These are phyloP conservation scores for Coffea canephora DNA, from an alignment of 257 asterid genomes.

Conservation along the genomic window DNA sequence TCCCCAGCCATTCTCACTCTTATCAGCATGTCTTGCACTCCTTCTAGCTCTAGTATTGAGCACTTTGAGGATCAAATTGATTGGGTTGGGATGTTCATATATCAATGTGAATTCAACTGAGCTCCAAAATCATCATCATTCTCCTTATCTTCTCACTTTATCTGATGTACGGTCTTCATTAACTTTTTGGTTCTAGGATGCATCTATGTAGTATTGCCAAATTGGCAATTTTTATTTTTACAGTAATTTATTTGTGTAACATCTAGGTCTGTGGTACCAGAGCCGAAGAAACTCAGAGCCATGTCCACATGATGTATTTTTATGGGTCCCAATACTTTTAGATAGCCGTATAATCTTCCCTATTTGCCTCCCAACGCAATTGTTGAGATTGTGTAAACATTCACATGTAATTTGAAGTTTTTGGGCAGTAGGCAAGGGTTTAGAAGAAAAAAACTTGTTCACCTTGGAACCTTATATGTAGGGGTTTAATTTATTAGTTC, in stretches of 20 bases:
- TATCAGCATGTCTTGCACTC: too few relatives aligned
- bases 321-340: conserved; percentile 92
- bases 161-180: too few relatives aligned
- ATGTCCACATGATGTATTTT: conserved; percentile 85
- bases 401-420: conserved; percentile 13
- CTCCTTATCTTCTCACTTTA: too few relatives aligned
- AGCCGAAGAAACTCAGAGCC: conserved; percentile 82
- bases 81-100: too few relatives aligned
- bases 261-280: conserved; percentile 83
- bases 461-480: neutral
- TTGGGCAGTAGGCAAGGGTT: neutral
- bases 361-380: conserved; percentile 87
- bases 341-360: conserved; percentile 98
- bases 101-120: too few relatives aligned
- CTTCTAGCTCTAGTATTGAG: too few relatives aligned
- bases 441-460: neutral
- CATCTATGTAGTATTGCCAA: neutral
- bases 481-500: neutral
- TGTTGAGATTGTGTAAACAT: conserved; percentile 83
- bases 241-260: neutral
- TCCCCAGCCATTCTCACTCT: too few relatives aligned
- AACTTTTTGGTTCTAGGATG: neutral
- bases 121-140: too few relatives aligned
- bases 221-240: conserved; percentile 4
- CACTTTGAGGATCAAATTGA: too few relatives aligned